Conservation (phyloP, 805 yeast genomes). For the Torulaspora maleeae region DNA sequence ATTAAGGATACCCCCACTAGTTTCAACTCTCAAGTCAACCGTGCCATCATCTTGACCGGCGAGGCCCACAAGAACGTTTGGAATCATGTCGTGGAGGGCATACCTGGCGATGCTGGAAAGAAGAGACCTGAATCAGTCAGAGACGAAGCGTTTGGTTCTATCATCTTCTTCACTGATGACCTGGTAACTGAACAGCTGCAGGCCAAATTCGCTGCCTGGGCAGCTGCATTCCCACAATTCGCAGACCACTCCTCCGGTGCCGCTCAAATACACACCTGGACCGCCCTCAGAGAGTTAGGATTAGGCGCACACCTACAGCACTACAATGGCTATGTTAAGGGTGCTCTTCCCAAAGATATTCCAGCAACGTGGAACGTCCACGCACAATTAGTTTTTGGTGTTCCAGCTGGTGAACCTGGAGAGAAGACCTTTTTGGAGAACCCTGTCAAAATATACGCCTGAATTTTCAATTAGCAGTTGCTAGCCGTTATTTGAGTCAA, state of each 20-base stretch:
- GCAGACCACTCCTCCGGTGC: conserved; percentile 47
- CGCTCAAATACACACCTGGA: conserved; percentile 49
- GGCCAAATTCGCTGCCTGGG: conserved; percentile 42
- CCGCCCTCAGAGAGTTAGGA: conserved; percentile 42
- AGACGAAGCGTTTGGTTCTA: conserved; percentile 47
- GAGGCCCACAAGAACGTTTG: conserved; percentile 44
- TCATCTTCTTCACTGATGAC: conserved; percentile 46
- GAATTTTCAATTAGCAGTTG: not conserved
- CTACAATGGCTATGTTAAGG: conserved; percentile 44
- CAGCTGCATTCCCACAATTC: conserved; percentile 44
- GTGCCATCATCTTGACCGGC: conserved; percentile 47
- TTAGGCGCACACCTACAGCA: conserved; percentile 52
- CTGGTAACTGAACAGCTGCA: conserved; percentile 39
- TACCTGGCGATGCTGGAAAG: conserved; percentile 37
- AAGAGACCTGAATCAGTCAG: conserved; percentile 42
- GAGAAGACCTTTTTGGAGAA: conserved; percentile 43
- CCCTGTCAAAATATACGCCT: conserved; percentile 38
- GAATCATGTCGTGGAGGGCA: conserved; percentile 39
- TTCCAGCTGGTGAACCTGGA: conserved; percentile 34
- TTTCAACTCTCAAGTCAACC: conserved; percentile 48
- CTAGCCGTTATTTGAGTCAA: not conserved
- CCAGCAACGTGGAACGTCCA: conserved; percentile 44
- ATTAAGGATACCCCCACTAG: conserved; percentile 48
- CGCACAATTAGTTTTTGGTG: conserved; percentile 50
- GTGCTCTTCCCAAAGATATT: conserved; percentile 37